Evolutionary conservation across 116 monocot species (phyloP).

Genomic region (Zostera marina): DNA sequence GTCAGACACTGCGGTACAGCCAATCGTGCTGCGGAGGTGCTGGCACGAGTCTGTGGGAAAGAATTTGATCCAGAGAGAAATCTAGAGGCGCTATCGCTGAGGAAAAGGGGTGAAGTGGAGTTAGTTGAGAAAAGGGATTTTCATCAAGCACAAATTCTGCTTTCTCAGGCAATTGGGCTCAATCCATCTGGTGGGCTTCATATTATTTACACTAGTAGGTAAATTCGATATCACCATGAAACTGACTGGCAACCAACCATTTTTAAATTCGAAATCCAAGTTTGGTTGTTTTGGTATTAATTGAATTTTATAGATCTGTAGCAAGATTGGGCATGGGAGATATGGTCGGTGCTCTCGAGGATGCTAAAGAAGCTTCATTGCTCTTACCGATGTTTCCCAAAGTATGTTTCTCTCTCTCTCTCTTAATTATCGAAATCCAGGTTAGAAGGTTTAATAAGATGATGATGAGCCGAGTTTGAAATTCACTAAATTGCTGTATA

Average conservation of each 20-base stretch:
- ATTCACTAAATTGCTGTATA: background rate
- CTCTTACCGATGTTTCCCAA: constrained; percentile 49
- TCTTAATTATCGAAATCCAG: too few species aligned
- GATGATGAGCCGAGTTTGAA: too few species aligned
- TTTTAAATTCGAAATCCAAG: too few species aligned
- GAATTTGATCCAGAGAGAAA: constrained; percentile 39
- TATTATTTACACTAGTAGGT: constrained; percentile 67
- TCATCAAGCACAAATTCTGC: constrained; percentile 25
- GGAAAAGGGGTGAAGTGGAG: constrained; percentile 56
- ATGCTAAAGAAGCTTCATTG: constrained; percentile 51
- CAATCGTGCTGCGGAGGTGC: constrained; percentile 44
- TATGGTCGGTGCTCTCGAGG: constrained; percentile 46
- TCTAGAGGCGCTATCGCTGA: constrained; percentile 47
- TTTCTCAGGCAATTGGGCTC: constrained; percentile 57
- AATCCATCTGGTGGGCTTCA: constrained; percentile 68
- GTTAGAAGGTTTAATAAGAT: too few species aligned
- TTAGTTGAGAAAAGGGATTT: constrained; percentile 38
- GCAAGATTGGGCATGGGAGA: constrained; percentile 61
- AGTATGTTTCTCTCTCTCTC: constrained; percentile 15
- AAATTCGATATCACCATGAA: too few species aligned
- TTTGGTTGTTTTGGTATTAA: background rate
- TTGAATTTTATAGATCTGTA: constrained; percentile 26
- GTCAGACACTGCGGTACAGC: constrained; percentile 53
- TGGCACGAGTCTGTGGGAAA: constrained; percentile 22
- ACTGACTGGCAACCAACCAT: background rate